Conservation (phyloP, 108 stramenopile species). For the Cafeteria roenbergensis region DNA sequence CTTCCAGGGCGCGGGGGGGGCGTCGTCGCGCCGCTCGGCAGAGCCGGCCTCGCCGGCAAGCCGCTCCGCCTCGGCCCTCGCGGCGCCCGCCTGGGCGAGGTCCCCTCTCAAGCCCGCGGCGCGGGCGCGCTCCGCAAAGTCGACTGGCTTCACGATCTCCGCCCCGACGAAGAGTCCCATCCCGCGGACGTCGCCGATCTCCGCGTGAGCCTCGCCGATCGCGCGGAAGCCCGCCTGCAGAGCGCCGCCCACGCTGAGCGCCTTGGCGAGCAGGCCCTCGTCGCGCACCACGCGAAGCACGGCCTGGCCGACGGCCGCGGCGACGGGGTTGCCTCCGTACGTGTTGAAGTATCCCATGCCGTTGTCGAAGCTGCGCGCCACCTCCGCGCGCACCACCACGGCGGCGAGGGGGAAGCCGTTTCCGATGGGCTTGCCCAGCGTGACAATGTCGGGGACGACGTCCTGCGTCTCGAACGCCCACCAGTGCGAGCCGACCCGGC, state of each 20-base stretch:
- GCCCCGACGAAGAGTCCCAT: conserved; percentile 78
- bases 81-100: no score
- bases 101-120: conserved; percentile 51
- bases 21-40: conserved; percentile 11
- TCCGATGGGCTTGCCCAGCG: conserved; percentile 86
- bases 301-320: conserved; percentile 65
- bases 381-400: conserved; percentile 54
- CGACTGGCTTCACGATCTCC: conserved; percentile 67
- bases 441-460: conserved; percentile 90
- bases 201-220: conserved; percentile 22
- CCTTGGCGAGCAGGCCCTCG: conserved; percentile 63
- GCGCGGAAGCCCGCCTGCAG: conserved; percentile 38
- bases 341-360: conserved; percentile 94
- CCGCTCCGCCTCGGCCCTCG: no score
- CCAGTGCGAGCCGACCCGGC: conserved; percentile 61
- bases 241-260: conserved; percentile 54
- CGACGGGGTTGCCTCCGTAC: conserved; percentile 81
- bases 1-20: conserved; percentile 2
- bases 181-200: conserved; percentile 79
- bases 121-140: conserved; percentile 39
- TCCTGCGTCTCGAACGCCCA: conserved; percentile 78
- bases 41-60: no score
- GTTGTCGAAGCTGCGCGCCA: conserved; percentile 67
- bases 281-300: conserved; percentile 61
- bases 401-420: conserved; percentile 89